Base-by-base conservation (phyloP, 805 yeast species). In the Metschnikowia colocasiae region DNA sequence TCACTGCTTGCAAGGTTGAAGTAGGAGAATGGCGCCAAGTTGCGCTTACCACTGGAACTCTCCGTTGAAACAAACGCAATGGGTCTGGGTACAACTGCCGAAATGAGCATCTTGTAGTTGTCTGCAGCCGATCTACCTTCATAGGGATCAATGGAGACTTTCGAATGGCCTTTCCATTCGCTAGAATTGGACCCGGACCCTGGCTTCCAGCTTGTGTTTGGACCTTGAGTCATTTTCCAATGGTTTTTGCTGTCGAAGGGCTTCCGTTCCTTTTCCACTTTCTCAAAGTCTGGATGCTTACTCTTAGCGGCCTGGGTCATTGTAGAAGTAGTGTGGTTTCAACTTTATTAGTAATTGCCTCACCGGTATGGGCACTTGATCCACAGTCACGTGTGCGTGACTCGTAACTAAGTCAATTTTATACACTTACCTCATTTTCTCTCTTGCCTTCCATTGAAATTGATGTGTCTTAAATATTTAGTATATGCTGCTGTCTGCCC, bases 21-120 rank as follows among this genome's bases (percentile, higher is more conserved):
- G 60, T 69, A 82, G 10, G 84, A 79, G 56, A 77, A 82, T n/a
- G 87, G 87, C 1, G 87, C 78, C 33, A 82, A 59, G 56, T 82
- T 82, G 26, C 55, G 54, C 1, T 53, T 55, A 1, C 85, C 84
- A 9, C 68, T 65, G 6, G 53, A 50, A 23, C 68, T 59, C 1
- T 76, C 56, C 0, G 84, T 72, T 4, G 85, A 75, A 2, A 82
- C 61, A 47, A 82, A 75, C 4, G 80, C 87, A 54, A 82, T 71
- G 6, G 86, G 86, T 47, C 87, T 69, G 2, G 87, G 87, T 1
- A 73, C 67, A 15, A 82, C 56, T 1, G 78, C 83, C 10, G 80
- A 67, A n/a, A 71, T 70, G 25, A 82, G 63, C 26, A 78, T 61
- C 49, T 68, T 71, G 63, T 82, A 82, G 61, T 80, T 80, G 40